Evolutionary conservation across 192 early-diverging fungal genomes (phyloP).

Genomic region (Piromyces finnis): DNA sequence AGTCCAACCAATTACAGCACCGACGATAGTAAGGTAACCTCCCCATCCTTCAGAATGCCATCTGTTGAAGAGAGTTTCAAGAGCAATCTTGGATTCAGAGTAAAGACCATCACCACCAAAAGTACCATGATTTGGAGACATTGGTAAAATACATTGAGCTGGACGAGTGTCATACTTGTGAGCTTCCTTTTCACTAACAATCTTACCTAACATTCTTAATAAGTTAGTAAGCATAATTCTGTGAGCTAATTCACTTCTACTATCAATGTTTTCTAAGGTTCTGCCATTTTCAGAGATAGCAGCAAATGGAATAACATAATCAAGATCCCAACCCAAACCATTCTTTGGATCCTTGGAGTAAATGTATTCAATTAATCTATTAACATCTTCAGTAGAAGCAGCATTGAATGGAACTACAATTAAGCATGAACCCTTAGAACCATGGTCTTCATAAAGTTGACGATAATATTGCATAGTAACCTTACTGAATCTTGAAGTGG

Average conservation of each 20-base stretch:
- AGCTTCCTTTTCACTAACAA: constrained; percentile 65
- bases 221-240: constrained; percentile 90
- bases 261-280: constrained; percentile 69
- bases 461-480: constrained; percentile 68
- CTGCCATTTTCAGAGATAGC: constrained; percentile 78
- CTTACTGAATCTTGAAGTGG: constrained; percentile 76
- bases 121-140: constrained; percentile 93
- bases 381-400: constrained; percentile 68
- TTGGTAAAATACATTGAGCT: constrained; percentile 67
- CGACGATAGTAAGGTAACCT: constrained; percentile 67
- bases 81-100: constrained; percentile 79
- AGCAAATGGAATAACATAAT: constrained; percentile 88
- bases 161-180: constrained; percentile 65
- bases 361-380: constrained; percentile 69
- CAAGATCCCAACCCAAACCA: constrained; percentile 83
- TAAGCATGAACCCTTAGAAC: constrained; percentile 68
- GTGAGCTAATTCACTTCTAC: constrained; percentile 77
- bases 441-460: constrained; percentile 67
- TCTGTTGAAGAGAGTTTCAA: constrained; percentile 80
- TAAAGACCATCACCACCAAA: constrained; percentile 89
- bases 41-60: constrained; percentile 84
- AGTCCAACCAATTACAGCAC: constrained; percentile 94
- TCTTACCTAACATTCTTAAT: constrained; percentile 63
- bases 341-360: constrained; percentile 50
- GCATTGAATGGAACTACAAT: constrained; percentile 90